These are phyloP conservation scores for Fusarium siculi DNA, from an alignment of 2,329 filamentous ascomycete species.

Conservation along the genomic window DNA sequence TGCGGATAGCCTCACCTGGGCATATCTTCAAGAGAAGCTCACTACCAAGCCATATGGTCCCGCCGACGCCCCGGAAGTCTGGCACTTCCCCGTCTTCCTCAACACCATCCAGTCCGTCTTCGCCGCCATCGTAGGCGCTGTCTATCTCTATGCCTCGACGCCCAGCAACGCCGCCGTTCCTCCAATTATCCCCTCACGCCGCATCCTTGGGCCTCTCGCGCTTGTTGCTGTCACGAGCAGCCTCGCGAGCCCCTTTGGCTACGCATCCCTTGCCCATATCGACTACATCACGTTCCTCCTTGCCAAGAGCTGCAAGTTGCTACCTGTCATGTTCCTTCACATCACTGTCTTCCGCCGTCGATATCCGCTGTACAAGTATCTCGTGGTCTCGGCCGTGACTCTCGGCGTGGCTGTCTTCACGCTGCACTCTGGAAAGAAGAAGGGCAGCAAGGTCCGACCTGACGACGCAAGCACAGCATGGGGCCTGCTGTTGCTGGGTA, in stretches of 20 bases:
- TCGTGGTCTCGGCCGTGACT: slow-evolving; percentile 90
- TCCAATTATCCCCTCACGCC: slow-evolving; percentile 79
- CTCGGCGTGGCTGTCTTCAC: slow-evolving; percentile 95
- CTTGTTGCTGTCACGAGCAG: slow-evolving; percentile 89
- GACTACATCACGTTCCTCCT: slow-evolving; percentile 99
- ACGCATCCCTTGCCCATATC: slow-evolving; percentile 90
- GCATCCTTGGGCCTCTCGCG: slow-evolving; percentile 80
- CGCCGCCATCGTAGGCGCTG: slow-evolving; percentile 81
- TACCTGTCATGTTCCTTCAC: slow-evolving; percentile 98
- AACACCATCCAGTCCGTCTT: slow-evolving; percentile 96
- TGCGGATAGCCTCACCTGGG: slow-evolving; percentile 83
- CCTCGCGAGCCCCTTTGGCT: slow-evolving; percentile 94
- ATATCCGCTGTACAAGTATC: slow-evolving; percentile 96
- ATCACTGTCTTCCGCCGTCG: slow-evolving; percentile 88
- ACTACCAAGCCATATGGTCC: slow-evolving; percentile 89
- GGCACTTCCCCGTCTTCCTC: slow-evolving; percentile 93
- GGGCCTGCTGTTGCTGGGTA: slow-evolving; percentile 82
- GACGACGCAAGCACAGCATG: slow-evolving; percentile 73
- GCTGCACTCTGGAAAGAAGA: slow-evolving; percentile 75
- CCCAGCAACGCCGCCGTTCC: slow-evolving; percentile 55
- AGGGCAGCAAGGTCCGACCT: slow-evolving; percentile 51
- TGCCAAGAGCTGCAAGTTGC: slow-evolving; percentile 96
- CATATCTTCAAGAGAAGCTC: slow-evolving; percentile 94
- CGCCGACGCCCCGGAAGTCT: slow-evolving; percentile 73
- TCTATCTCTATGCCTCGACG: slow-evolving; percentile 80